These are phyloP conservation scores for Thraustochytrium striatum DNA, from an alignment of 352 stramenopile genomes.

Conservation along the genomic window DNA sequence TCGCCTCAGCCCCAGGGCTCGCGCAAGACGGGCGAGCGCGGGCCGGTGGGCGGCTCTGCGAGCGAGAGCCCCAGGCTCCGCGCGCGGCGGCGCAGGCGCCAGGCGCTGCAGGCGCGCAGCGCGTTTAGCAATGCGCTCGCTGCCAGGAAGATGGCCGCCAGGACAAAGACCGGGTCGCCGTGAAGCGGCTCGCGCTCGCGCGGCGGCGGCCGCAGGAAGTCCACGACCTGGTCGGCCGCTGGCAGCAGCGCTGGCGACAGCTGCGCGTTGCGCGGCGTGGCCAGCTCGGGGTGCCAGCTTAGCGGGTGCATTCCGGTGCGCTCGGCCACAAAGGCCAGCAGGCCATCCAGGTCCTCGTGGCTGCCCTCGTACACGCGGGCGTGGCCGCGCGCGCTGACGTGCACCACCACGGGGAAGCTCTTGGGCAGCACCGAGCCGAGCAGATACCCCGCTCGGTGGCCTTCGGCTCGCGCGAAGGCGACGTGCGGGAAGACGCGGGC, in stretches of 20 bases:
- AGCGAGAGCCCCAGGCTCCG: no score
- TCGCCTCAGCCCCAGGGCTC: no score
- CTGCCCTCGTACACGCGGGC: background rate
- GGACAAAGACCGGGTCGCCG: background rate
- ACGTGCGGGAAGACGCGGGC: conserved; percentile 35
- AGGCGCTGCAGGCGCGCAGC: no score
- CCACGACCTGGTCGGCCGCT: background rate
- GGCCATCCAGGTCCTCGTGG: background rate
- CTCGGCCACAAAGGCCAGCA: background rate
- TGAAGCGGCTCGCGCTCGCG: background rate
- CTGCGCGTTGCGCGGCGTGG: background rate
- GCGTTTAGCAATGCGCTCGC: background rate
- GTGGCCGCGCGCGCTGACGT: background rate
- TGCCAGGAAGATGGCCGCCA: background rate
- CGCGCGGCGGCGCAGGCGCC: no score
- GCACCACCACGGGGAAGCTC: conserved; percentile 11
- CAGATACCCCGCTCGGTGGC: background rate
- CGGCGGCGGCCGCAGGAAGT: background rate
- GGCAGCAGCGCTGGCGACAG: no score
- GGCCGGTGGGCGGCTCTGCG: no score
- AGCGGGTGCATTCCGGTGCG: background rate
- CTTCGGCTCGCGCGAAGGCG: conserved; percentile 34
- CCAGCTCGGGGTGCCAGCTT: background rate
- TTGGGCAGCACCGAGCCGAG: background rate
- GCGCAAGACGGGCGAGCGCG: no score